phyloP scores from a whole-genome alignment of 2,329 filamentous ascomycete species.

The Periconia sp. region DNA sequence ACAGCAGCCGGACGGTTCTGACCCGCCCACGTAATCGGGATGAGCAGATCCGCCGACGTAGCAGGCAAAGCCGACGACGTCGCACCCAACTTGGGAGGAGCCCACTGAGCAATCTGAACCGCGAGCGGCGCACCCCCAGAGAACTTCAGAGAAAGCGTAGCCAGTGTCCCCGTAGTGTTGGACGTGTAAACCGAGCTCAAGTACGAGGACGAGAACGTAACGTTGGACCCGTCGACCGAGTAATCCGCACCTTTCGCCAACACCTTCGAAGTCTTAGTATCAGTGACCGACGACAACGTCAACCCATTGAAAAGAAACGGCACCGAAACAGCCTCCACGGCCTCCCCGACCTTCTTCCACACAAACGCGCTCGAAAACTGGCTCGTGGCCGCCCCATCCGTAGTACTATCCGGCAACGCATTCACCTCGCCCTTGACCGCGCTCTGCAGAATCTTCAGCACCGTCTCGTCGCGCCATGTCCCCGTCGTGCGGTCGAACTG shows the following conservation, averaged over 20 bases:
- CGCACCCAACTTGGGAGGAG: constrained; percentile 44
- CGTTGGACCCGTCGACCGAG: constrained; percentile 43
- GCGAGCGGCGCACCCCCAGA: constrained; percentile 51
- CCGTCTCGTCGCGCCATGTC: constrained; percentile 55
- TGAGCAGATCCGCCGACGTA: constrained; percentile 46
- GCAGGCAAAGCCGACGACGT: constrained; percentile 35
- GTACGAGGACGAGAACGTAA: constrained; percentile 54
- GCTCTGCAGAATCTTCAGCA: constrained; percentile 52
- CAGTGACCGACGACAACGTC: constrained; percentile 44
- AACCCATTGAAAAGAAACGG: constrained; percentile 60
- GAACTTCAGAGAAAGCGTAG: constrained; percentile 57
- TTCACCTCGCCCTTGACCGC: constrained; percentile 51
- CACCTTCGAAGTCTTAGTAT: constrained; percentile 37
- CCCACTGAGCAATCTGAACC: constrained; percentile 58
- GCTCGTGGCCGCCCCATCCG: constrained; percentile 47
- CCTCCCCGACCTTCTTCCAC: constrained; percentile 54
- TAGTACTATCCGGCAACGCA: constrained; percentile 55
- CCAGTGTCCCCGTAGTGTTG: constrained; percentile 49
- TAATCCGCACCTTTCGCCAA: constrained; percentile 51
- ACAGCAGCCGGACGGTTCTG: constrained; percentile 54
- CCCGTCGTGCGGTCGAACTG: constrained; percentile 54
- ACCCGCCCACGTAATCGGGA: constrained; percentile 58
- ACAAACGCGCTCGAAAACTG: constrained; percentile 58
- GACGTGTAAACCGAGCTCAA: constrained; percentile 49
- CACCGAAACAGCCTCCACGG: constrained; percentile 47